phyloP scores from a whole-genome alignment of 768 basidiomycete species.

The Agaricus blazei region DNA sequence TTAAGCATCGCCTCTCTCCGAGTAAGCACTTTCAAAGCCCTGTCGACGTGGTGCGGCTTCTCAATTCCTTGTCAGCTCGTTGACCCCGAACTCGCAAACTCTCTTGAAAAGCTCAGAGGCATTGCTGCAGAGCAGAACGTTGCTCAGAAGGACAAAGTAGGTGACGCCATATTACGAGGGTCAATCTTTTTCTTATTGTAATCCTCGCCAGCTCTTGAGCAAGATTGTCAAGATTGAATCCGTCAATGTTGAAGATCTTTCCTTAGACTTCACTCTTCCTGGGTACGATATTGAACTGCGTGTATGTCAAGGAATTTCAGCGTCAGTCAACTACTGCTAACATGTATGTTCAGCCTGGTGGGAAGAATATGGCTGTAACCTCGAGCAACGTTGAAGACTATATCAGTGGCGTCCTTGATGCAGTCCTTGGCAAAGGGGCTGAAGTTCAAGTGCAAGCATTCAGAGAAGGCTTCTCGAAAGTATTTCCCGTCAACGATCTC shows the following conservation, averaged over 20 bases:
- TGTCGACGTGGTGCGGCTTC: slow-evolving; percentile 4
- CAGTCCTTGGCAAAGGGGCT: slow-evolving; percentile 79
- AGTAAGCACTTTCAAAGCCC: slow-evolving; percentile 32
- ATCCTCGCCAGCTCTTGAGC: slow-evolving; percentile 37
- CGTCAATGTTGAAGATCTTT: slow-evolving; percentile 78
- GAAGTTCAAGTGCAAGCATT: slow-evolving; percentile 83
- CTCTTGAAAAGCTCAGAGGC: slow-evolving; percentile 72
- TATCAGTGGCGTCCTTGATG: slow-evolving; percentile 79
- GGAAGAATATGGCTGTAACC: slow-evolving; percentile 76
- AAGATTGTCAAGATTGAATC: slow-evolving; percentile 56
- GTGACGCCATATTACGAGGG: too few relatives aligned
- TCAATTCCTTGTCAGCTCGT: slow-evolving; percentile 51
- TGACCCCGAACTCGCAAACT: slow-evolving; percentile 81
- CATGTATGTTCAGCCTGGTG: slow-evolving; percentile 53
- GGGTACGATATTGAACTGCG: slow-evolving; percentile 92
- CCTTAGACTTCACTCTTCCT: slow-evolving; percentile 94
- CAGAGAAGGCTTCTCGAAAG: slow-evolving; percentile 91
- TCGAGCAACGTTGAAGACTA: slow-evolving; percentile 88
- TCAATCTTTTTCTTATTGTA: slow-evolving; percentile 2
- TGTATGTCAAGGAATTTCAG: slow-evolving; percentile 34
- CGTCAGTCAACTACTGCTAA: neutral
- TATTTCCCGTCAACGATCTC: slow-evolving; percentile 89
- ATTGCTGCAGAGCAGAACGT: slow-evolving; percentile 47
- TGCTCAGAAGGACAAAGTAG: slow-evolving; percentile 53
- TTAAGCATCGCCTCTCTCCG: slow-evolving; percentile 79